Conservation (phyloP, 1,284 basidiomycete genomes). For the Cystobasidiaceae sp. region DNA sequence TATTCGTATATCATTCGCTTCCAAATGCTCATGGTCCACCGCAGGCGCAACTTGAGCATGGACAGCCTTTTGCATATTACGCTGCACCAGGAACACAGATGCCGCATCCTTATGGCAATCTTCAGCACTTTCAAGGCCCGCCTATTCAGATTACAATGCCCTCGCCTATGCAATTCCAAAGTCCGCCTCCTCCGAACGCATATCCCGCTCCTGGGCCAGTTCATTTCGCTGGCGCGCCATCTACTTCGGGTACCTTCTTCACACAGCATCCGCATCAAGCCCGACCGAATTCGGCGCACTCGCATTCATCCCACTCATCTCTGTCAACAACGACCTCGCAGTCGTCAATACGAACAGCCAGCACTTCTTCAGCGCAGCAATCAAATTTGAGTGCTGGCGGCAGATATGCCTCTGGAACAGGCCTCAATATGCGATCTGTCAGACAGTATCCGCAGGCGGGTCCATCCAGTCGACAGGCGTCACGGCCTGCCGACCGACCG, state of each 20-base stretch:
- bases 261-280: too few relatives aligned
- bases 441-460: neutral
- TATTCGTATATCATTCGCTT: constrained; percentile 26
- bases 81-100: neutral
- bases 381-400: neutral
- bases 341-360: constrained; percentile 22
- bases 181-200: neutral
- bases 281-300: constrained; percentile 10
- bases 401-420: neutral
- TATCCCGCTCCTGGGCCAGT: neutral
- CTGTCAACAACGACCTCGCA: constrained; percentile 22
- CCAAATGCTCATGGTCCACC: neutral
- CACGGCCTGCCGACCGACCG: neutral
- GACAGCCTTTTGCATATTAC: constrained; percentile 2
- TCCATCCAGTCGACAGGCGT: neutral
- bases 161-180: neutral
- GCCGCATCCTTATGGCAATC: neutral
- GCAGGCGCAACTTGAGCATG: neutral
- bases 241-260: too few relatives aligned
- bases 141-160: constrained; percentile 22
- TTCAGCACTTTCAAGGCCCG: too few relatives aligned
- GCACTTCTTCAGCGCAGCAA: constrained; percentile 21
- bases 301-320: constrained; percentile 23
- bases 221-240: neutral
- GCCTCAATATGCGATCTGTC: neutral